Base-by-base conservation (phyloP, 257 asterid genomes). In the Oldenlandia corymbosa region DNA sequence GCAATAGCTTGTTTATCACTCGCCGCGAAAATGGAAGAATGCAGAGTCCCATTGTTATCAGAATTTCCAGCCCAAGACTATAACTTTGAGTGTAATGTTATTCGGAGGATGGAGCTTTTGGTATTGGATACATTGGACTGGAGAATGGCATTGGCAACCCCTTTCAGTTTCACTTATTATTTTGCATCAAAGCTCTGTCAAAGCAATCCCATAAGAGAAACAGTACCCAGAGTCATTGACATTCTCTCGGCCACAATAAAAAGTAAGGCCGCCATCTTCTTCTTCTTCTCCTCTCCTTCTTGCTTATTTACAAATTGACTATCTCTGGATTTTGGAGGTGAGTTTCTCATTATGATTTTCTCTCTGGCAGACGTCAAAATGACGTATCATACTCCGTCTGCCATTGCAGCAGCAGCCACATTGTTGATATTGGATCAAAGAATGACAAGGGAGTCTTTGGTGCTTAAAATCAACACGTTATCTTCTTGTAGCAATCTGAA, bases 321-420 rank as follows among this genome's bases (percentile, higher is more conserved):
- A 5, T 56, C 37, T 26, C 23, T 56, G 18, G 18, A 20, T 34
- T n/a, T 50, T 64, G 9, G 4, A 6, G 0, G 7, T 9, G 2
- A 53, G 13, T 37, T 53, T 6, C 37, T 16, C 21, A 21, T n/a
- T 27, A 9, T 31, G 10, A 45, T 16, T 66, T 30, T 7, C 43
- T 31, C 5, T 12, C 39, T 69, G 39, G 83, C 81, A 86, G 90
- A 80, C 75, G 74, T 48, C 41, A 70, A 80, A 34, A 63, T 76
- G 62, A 68, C 81, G 79, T 67, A 75, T 28, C 14, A 71, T 36
- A 74, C 61, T 45, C 71, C 88, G 67, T 84, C 91, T 54, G 79
- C 81, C 48, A 65, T 84, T 58, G 90, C 90, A 59, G 93, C 88
- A 71, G 85, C 95, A 30, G 92, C 92, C 49, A 75, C 87, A 72